phyloP scores from a whole-genome alignment of 352 stramenopile species.

The Globisporangium cylindrosporum region DNA sequence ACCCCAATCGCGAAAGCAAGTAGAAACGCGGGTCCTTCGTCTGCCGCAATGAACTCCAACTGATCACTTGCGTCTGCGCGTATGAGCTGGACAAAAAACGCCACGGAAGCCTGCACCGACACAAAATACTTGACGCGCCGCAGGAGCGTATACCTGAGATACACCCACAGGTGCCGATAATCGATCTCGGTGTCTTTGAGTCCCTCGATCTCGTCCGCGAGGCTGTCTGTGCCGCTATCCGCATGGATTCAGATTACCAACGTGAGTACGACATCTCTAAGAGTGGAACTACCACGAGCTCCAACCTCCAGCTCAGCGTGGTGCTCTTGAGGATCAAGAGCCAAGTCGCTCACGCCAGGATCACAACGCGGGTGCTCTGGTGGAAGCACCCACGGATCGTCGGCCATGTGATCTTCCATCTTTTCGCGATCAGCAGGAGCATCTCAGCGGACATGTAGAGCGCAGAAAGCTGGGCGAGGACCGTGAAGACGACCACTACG shows the following conservation, averaged over 20 bases:
- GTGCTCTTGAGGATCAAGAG: constrained; percentile 35
- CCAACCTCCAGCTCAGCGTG: constrained; percentile 28
- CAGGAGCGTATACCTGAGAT: constrained; percentile 65
- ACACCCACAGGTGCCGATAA: constrained; percentile 41
- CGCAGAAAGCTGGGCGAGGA: constrained; percentile 40
- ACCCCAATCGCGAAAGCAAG: constrained; percentile 45
- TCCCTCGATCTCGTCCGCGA: constrained; percentile 59
- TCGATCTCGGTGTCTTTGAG: constrained; percentile 50
- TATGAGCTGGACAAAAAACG: constrained; percentile 31
- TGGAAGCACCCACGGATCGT: constrained; percentile 34
- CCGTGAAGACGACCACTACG: constrained; percentile 30
- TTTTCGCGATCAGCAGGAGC: constrained; percentile 57
- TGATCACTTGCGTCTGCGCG: constrained; percentile 17
- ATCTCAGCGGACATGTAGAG: constrained; percentile 44
- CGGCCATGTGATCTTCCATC: constrained; percentile 65
- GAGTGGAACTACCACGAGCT: constrained; percentile 32
- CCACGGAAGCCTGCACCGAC: constrained; percentile 47
- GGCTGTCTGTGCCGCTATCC: constrained; percentile 63
- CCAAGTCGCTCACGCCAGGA: constrained; percentile 42
- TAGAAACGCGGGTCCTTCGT: constrained; percentile 37
- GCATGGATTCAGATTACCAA: constrained; percentile 72
- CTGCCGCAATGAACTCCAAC: constrained; percentile 24
- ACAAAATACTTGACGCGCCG: constrained; percentile 37
- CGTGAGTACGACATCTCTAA: constrained; percentile 51
- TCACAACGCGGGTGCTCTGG: constrained; percentile 57